Percentiles rank a stretch among this genome's conserved stretches.
Conservation (phyloP, 108 stramenopile species). For the Discostella stelligeroides region DNA sequence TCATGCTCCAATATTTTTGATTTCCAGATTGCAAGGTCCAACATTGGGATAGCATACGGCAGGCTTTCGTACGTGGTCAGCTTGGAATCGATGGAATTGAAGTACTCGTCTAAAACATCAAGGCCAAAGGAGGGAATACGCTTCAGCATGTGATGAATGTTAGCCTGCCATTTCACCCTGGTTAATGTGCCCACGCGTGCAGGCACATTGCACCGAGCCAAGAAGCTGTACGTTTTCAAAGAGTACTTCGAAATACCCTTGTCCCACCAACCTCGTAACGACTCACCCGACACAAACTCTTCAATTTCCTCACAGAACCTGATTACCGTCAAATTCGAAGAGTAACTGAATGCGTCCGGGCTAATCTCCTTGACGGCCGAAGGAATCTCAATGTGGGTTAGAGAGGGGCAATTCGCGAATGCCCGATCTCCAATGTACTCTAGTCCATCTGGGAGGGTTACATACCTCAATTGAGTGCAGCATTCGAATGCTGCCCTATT, state of each 20-base stretch:
- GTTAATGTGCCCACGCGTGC: not conserved
- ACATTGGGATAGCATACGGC: not conserved
- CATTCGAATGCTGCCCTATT: not conserved
- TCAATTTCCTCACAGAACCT: not conserved
- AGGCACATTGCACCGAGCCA: not conserved
- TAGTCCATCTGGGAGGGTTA: not conserved
- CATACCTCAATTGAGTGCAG: not conserved
- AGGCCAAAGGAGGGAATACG: not conserved
- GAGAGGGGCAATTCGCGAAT: not conserved
- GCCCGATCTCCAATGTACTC: not conserved
- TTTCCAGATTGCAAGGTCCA: not conserved
- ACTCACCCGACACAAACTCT: not conserved
- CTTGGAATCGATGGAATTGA: not conserved
- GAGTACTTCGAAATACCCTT: not conserved
- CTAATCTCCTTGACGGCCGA: not conserved
- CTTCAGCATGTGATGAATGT: not conserved
- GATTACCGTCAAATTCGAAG: not conserved
- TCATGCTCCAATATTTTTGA: not conserved
- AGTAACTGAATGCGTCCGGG: not conserved
- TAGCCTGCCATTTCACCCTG: not conserved
- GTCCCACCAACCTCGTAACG: slow-evolving; percentile 1
- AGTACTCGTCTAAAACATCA: not conserved
- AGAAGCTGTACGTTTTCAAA: not conserved
- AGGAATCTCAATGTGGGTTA: not conserved
- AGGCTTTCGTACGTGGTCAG: not conserved